Evolutionary conservation across 768 basidiomycete species (phyloP).

Genomic region (Serendipita vermifera): DNA sequence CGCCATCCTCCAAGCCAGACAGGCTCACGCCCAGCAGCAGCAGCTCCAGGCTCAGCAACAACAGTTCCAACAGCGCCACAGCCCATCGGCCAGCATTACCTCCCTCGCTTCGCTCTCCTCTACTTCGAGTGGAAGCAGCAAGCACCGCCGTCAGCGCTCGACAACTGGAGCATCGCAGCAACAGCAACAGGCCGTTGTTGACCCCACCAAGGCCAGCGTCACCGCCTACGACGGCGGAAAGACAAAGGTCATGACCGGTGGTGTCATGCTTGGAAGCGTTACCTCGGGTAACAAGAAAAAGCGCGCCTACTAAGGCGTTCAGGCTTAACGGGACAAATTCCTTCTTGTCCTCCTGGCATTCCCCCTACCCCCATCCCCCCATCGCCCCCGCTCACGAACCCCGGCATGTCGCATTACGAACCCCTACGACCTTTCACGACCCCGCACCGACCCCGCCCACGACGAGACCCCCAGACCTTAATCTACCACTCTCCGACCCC

Average conservation of each 20-base stretch:
- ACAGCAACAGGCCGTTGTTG: not conserved
- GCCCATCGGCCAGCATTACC: not conserved
- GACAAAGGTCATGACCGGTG: conserved; percentile 6
- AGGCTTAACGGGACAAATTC: too few species aligned
- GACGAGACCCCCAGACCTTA: too few species aligned
- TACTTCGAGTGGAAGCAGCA: not conserved
- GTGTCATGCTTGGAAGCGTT: conserved; percentile 2
- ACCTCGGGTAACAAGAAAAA: conserved; percentile 9
- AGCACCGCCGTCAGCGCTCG: conserved; percentile 8
- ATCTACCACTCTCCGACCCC: not conserved
- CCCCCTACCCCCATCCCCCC: not conserved
- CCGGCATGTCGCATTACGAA: not conserved
- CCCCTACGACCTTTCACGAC: not conserved
- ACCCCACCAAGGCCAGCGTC: conserved; percentile 1
- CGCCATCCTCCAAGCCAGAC: not conserved
- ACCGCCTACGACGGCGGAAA: conserved; percentile 5
- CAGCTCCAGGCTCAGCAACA: not conserved
- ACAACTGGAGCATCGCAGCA: not conserved
- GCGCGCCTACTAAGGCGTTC: conserved; percentile 1
- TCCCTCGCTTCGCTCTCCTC: not conserved
- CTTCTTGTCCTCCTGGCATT: not conserved
- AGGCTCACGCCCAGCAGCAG: conserved; percentile 1
- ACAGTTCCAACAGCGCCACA: not conserved
- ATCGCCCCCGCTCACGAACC: not conserved
- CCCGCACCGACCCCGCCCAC: not conserved